Evolutionary conservation across 768 basidiomycete species (phyloP), one percentile per base, ranked within the genome.

Genomic region (Suillus discolor): DNA sequence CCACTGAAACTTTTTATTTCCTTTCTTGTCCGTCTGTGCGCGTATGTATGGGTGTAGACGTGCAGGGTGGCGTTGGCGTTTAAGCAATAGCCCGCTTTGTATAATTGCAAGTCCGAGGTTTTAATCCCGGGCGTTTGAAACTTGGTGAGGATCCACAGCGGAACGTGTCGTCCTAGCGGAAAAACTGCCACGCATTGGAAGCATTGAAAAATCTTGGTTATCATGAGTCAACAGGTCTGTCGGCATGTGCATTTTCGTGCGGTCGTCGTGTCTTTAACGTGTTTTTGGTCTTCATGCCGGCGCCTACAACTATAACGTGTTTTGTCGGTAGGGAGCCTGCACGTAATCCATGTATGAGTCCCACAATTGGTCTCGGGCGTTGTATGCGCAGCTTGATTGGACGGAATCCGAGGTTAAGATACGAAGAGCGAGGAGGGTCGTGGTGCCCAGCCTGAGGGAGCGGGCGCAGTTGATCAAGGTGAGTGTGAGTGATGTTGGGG

Each of bases 391-490:
- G n/a, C 34, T 31, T 47, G 67, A 66, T 31, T 25, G 53, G 18
- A 18, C 23, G 11, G 70, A 71, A 57, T 63, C 36, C 31, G 67
- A 66, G 47, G 73, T 70, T 18, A 67, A 70, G 34, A 75, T 78
- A 41, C 68, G 67, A 39, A 77, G 54, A 28, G 75, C 75, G 12
- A 71, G 47, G 54, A 78, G 51, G 47, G 66, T 76, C 0, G 25
- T 60, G 2, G 61, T 75, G 11, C 62, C 62, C 41, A 60, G 36
- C 8, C 7, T 38, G 36, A 8, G 60, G 66, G 68, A 67, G 55
- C 73, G 57, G 57, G 73, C 67, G 3, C 61, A 66, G 59, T 39
- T 78, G 59, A 61, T 78, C 64, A 68, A 53, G 54, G 75, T 78
- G 47, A 66, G 69, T 16, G 15, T 6, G 28, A 18, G 57, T 16